These are phyloP conservation scores for Triangularia setosa DNA, from an alignment of 2,329 filamentous ascomycete species.

Conservation along the genomic window DNA sequence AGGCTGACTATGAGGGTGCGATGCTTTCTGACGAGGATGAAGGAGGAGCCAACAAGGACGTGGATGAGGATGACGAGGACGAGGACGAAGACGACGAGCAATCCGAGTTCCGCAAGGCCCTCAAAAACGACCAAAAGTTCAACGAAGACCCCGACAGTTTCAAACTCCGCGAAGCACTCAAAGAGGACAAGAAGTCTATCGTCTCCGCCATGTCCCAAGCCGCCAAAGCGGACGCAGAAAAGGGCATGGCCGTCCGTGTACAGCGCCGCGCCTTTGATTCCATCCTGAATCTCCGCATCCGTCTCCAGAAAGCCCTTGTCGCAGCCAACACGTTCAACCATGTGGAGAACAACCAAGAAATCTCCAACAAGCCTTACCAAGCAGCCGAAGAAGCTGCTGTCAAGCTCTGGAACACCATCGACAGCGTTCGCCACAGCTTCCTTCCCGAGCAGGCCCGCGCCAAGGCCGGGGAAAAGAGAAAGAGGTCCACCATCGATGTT, in stretches of 20 bases:
- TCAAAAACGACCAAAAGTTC: slow-evolving; percentile 19
- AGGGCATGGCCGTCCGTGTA: slow-evolving; percentile 79
- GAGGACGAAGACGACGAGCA: slow-evolving; percentile 31
- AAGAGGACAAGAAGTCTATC: slow-evolving; percentile 62
- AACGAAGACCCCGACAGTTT: slow-evolving; percentile 41
- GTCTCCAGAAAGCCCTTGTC: slow-evolving; percentile 85
- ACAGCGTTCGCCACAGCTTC: slow-evolving; percentile 62
- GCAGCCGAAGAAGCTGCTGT: slow-evolving; percentile 83
- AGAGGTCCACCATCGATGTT: slow-evolving; percentile 45
- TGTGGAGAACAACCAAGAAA: slow-evolving; percentile 35
- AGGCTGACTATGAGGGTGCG: slow-evolving; percentile 33
- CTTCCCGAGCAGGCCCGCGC: slow-evolving; percentile 41
- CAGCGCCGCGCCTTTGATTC: slow-evolving; percentile 86
- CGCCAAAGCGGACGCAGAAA: slow-evolving; percentile 72
- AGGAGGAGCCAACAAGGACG: slow-evolving; percentile 33
- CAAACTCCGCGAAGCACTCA: slow-evolving; percentile 64
- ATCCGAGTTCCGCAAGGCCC: slow-evolving; percentile 23
- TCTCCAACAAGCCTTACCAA: slow-evolving; percentile 54
- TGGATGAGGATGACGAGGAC: slow-evolving; percentile 33
- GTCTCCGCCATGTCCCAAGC: slow-evolving; percentile 59
- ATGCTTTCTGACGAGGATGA: slow-evolving; percentile 32
- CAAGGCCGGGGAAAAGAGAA: slow-evolving; percentile 58
- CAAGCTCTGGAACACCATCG: slow-evolving; percentile 78
- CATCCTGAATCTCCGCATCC: slow-evolving; percentile 84
- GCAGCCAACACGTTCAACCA: slow-evolving; percentile 70